Percentiles rank a stretch among this genome's conserved stretches.
These are phyloP conservation scores for Pilaira anomala DNA, from an alignment of 192 early-diverging fungal genomes.

Conservation along the genomic window DNA sequence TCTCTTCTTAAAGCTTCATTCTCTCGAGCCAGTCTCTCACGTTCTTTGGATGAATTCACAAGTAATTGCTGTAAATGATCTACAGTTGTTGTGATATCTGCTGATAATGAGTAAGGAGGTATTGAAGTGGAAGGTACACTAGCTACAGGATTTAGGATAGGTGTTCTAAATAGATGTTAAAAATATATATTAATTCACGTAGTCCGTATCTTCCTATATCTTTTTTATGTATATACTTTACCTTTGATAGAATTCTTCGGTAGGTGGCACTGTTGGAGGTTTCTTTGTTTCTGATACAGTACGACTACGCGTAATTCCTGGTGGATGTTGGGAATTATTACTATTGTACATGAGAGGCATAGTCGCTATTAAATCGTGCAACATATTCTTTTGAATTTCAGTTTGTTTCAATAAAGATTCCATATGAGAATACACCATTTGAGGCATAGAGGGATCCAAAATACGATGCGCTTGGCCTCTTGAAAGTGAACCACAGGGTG, in stretches of 20 bases:
- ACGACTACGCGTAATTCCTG: not conserved
- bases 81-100: not conserved
- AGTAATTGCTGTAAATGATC: conserved; percentile 20
- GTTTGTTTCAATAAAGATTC: conserved; percentile 12
- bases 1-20: conserved; percentile 22
- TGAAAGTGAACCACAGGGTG: conserved; percentile 3
- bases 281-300: not conserved
- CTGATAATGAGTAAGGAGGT: too few species aligned
- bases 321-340: not conserved
- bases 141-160: not conserved
- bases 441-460: not conserved
- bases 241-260: conserved; percentile 3
- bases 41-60: conserved; percentile 10
- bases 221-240: not conserved
- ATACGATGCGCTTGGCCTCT: conserved; percentile 12
- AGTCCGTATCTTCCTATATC: too few species aligned
- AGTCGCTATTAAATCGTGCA: conserved; percentile 1
- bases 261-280: not conserved
- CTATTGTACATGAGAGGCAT: not conserved
- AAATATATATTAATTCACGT: not conserved
- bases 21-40: conserved; percentile 8
- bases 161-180: not conserved
- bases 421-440: conserved; percentile 11
- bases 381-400: conserved; percentile 13
- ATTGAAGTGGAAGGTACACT: too few species aligned